Evolutionary conservation across 352 stramenopile genomes (phyloP), one percentile per base, ranked within the genome.

Genomic region (Phytophthora citrophthora): DNA sequence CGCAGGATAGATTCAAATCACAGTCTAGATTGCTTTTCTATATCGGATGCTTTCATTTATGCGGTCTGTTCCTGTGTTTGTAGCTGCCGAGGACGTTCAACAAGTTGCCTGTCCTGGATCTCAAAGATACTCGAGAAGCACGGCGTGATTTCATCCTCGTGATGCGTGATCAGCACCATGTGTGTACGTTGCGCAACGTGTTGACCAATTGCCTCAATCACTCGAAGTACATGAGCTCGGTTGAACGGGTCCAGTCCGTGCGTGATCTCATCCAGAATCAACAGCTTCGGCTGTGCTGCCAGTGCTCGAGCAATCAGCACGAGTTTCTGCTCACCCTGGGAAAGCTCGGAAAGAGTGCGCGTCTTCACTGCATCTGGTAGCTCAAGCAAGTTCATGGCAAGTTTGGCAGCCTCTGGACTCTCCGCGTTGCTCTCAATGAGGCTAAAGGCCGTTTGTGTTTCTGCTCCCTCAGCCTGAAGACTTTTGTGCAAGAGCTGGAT

Each of bases 161-260:
- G 90, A 71, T 98, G 94, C 40, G 93, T 98, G 44, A 98, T 96
- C 34, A 97, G 84, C 27, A 98, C 79, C 61, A 98, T 61, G 41
- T 89, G 81, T 4, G 81, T 83, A 23, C 60, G 57, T 3, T 48
- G 43, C 6, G 70, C 57, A 2, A 76, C 68, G 29, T 82, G 54
- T 38, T 80, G 86, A 23, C 84, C 81, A 23, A 98, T 83, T 31
- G 77, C 61, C 58, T 97, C 76, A 1, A 98, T 64, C 2, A 97
- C 70, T 15, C 61, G 74, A 15, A 97, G 64, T 5, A 98, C 77
- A 20, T 83, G 77, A 36, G 77, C 68, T 9, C 91, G 88, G 54
- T 96, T 89, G 27, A 89, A 86, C 24, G 81, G 76, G 67, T 98
- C 94, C 4, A 98, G 74, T 1, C 91, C 94, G 69, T 98, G 93